Percentiles rank a stretch among this genome's conserved stretches.
These are phyloP conservation scores for peach (Prunus persica) DNA, from an alignment of 306 rosid species.

Conservation along the genomic window DNA sequence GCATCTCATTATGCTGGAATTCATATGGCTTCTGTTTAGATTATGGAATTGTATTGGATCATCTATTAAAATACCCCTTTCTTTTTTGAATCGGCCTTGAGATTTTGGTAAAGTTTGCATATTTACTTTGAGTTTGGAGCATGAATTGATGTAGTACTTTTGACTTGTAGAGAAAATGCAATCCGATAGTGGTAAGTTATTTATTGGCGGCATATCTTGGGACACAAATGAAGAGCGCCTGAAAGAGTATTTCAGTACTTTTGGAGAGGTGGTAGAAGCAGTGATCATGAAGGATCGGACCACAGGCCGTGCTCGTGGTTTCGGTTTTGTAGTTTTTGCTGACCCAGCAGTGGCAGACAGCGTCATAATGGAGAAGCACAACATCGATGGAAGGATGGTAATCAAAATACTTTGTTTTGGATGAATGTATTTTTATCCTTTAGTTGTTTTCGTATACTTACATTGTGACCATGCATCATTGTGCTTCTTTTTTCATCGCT, in stretches of 20 bases:
- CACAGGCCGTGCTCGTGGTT: slow-evolving; percentile 97
- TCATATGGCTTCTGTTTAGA: slow-evolving; percentile 18
- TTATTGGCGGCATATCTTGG: slow-evolving; percentile 98
- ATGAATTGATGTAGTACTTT: slow-evolving; percentile 28
- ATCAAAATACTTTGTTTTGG: background rate
- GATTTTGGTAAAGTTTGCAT: slow-evolving; percentile 15
- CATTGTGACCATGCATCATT: slow-evolving; percentile 19
- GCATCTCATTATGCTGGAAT: slow-evolving; percentile 25
- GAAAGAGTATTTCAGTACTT: slow-evolving; percentile 79
- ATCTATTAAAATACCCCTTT: slow-evolving; percentile 6
- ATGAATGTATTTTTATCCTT: slow-evolving; percentile 22
- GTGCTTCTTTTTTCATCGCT: slow-evolving; percentile 24
- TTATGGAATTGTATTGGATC: slow-evolving; percentile 42
- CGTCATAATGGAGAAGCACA: slow-evolving; percentile 89
- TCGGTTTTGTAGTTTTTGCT: slow-evolving; percentile 87
- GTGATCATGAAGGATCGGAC: slow-evolving; percentile 99
- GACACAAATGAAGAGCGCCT: slow-evolving; percentile 98
- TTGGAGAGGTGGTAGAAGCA: slow-evolving; percentile 93
- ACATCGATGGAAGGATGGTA: slow-evolving; percentile 97
- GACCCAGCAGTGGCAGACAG: slow-evolving; percentile 77
- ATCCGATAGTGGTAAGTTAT: slow-evolving; percentile 91
- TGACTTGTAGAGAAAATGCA: slow-evolving; percentile 81
- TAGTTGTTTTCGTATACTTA: slow-evolving; percentile 11
- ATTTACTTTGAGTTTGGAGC: slow-evolving; percentile 9
- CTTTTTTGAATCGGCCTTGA: slow-evolving; percentile 8